Evolutionary conservation across 345 rosid genomes (phyloP), one percentile per base, ranked within the genome.

Genomic region (Zanthoxylum bungeanum): DNA sequence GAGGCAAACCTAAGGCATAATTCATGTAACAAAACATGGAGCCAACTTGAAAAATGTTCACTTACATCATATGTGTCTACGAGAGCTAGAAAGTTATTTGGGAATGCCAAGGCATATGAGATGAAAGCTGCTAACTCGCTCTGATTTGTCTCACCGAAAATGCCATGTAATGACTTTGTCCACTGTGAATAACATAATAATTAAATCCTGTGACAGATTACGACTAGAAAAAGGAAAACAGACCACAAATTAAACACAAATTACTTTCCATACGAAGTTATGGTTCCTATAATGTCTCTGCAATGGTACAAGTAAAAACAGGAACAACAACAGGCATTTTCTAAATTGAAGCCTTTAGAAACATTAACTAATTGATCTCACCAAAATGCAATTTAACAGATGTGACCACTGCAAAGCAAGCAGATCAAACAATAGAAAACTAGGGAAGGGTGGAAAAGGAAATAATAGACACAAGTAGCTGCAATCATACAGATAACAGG

Each of bases 1-100:
- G n/a, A 58, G 44, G 21, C 69, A 37, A 34, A 4, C 30, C 24
- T 36, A 3, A 40, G 76, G 21, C 39, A 27, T 31, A 46, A 49
- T 36, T 65, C 39, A 39, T 19, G 57, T 37, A 14, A 31, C 16
- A 27, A n/a, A 46, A 19, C 21, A 64, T 22, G 30, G 33, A 64
- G 47, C 66, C 39, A 39, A 72, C 9, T 34, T 37, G 27, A 39
- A 66, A 71, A 55, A 67, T 36, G 52, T 62, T 53, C 31, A 85
- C 97, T 83, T 77, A 92, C 98, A 60, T 95, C 98, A 49, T 92
- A 92, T 64, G 98, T 92, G 71, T 95, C 98, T 28, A 95, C 94
- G 70, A 95, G 97, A 69, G 98, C 97, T 16, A 91, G 84, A 80
- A 95, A 88, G 82, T 80, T 75, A 5, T 71, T 83, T 24, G 99